phyloP scores from a whole-genome alignment of 805 yeast genomes.

The Yamadazyma insecticola region DNA sequence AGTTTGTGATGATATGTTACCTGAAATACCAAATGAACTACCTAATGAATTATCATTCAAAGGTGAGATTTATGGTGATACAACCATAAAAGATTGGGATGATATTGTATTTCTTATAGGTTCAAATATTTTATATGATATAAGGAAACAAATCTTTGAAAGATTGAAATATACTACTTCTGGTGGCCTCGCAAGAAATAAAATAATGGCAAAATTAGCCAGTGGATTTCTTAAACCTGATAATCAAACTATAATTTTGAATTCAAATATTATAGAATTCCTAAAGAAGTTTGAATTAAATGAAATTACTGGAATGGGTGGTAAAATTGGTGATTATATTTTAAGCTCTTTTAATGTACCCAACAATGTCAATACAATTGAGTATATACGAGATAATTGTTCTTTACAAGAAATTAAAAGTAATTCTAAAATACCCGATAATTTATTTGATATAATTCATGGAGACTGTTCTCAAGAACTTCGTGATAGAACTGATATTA shows the following conservation, averaged over 20 bases:
- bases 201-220: slow-evolving; percentile 80
- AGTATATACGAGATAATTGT: slow-evolving; percentile 48
- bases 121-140: slow-evolving; percentile 49
- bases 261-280: slow-evolving; percentile 45
- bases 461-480: slow-evolving; percentile 60
- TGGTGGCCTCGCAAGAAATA: slow-evolving; percentile 77
- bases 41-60: slow-evolving; percentile 28
- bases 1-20: slow-evolving; percentile 24
- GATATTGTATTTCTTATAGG: slow-evolving; percentile 69
- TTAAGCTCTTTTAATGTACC: slow-evolving; percentile 49
- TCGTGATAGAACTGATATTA: slow-evolving; percentile 54
- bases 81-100: slow-evolving; percentile 56
- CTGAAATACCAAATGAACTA: slow-evolving; percentile 37
- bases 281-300: slow-evolving; percentile 57
- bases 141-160: slow-evolving; percentile 49
- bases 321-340: slow-evolving; percentile 70
- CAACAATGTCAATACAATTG: slow-evolving; percentile 37
- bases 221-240: slow-evolving; percentile 84
- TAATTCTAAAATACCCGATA: slow-evolving; percentile 43
- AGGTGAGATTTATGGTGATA: slow-evolving; percentile 21
- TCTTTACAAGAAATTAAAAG: slow-evolving; percentile 20
- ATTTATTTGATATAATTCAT: slow-evolving; percentile 56
- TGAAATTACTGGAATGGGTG: slow-evolving; percentile 90
- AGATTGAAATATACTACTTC: slow-evolving; percentile 81
- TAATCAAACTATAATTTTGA: slow-evolving; percentile 71